Evolutionary conservation across 305 asterid genomes (phyloP).

Genomic region (Fraxinus platypoda): DNA sequence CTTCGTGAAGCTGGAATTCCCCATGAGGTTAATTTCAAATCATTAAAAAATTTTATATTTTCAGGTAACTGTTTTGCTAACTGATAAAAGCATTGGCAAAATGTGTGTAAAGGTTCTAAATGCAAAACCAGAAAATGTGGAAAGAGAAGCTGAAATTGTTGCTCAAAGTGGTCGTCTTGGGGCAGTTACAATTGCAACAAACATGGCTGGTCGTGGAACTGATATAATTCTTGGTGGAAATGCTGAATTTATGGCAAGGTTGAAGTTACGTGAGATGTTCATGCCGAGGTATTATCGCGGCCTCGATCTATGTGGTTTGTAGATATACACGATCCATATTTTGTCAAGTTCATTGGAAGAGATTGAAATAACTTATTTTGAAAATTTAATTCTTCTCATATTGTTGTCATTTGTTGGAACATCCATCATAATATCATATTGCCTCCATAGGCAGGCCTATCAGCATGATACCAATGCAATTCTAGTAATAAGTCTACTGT

Average conservation of each 20-base stretch:
- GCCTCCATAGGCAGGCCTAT: constrained; percentile 13
- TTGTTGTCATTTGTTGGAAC: not conserved
- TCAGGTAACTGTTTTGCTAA: constrained; percentile 18
- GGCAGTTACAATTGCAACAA: constrained; percentile 97
- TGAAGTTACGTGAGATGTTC: constrained; percentile 93
- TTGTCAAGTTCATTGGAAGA: constrained; percentile 17
- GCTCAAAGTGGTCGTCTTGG: constrained; percentile 99
- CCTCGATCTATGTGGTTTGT: constrained; percentile 12
- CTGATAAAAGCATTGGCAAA: constrained; percentile 20
- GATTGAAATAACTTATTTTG: constrained; percentile 14
- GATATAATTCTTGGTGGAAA: constrained; percentile 99
- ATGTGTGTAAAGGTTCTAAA: constrained; percentile 69
- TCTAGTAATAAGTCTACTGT: constrained; percentile 10
- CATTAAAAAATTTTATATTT: constrained; percentile 3
- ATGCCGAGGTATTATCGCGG: constrained; percentile 80
- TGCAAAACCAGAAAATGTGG: constrained; percentile 99
- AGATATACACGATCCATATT: not conserved
- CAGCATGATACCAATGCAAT: constrained; percentile 8
- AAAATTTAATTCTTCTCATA: not conserved
- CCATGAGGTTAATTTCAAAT: constrained; percentile 66
- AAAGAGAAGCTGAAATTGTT: constrained; percentile 99
- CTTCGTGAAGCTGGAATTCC: constrained; percentile 84
- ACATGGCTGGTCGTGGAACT: constrained; percentile 99
- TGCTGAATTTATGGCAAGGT: constrained; percentile 98
- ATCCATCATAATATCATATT: not conserved